phyloP scores from a whole-genome alignment of 345 rosid species.

The Salix udensis region DNA sequence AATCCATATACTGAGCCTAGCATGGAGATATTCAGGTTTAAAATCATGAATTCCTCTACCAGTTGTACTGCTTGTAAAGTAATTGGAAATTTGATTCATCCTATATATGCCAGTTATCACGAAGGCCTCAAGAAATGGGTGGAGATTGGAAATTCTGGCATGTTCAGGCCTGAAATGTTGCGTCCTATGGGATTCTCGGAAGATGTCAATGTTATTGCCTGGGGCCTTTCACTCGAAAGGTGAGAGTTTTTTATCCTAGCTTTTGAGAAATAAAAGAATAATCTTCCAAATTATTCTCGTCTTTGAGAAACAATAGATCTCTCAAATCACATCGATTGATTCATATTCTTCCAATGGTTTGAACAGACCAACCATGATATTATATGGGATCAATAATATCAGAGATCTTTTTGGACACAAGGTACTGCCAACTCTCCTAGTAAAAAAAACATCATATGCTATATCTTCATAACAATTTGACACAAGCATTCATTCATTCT shows the following conservation, averaged over 20 bases:
- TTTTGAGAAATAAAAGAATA: background rate
- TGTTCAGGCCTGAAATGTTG: slow-evolving; percentile 95
- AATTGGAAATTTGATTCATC: background rate
- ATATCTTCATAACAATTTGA: background rate
- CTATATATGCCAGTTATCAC: slow-evolving; percentile 55
- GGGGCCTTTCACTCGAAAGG: slow-evolving; percentile 99
- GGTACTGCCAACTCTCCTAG: slow-evolving; percentile 38
- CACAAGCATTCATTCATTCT: background rate
- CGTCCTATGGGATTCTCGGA: slow-evolving; percentile 93
- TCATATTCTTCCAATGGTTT: background rate
- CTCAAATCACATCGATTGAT: background rate
- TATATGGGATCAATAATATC: slow-evolving; percentile 69
- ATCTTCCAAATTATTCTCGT: background rate
- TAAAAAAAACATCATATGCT: background rate
- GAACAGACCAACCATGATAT: slow-evolving; percentile 88
- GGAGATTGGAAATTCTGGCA: slow-evolving; percentile 94
- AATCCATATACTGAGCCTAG: slow-evolving; percentile 98
- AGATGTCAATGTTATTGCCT: slow-evolving; percentile 82
- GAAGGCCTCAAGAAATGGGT: slow-evolving; percentile 82
- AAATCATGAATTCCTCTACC: background rate
- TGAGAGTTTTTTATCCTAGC: slow-evolving; percentile 16
- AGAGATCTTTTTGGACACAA: slow-evolving; percentile 95
- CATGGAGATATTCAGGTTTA: slow-evolving; percentile 92
- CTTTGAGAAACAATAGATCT: background rate
- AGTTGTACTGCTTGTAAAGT: background rate